phyloP scores from a whole-genome alignment of 192 early-diverging fungal genomes.

The Jimgerdemannia lactiflua region DNA sequence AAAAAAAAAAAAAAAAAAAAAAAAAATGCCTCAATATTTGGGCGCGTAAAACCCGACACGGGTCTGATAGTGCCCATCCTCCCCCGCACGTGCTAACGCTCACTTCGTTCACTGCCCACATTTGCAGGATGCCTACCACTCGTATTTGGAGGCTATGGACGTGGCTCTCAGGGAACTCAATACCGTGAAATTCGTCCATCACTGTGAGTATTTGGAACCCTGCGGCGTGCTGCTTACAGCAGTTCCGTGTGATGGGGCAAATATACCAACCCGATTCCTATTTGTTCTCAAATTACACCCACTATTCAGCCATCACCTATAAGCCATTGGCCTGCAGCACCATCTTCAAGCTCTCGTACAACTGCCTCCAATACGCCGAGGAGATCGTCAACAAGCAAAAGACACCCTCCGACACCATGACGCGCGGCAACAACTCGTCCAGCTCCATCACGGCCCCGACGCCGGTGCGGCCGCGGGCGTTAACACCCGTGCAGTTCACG shows the following conservation, averaged over 20 bases:
- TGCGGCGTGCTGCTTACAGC: neutral
- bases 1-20: no score
- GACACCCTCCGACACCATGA: constrained; percentile 22
- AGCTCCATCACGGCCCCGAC: constrained; percentile 30
- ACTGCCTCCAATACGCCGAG: constrained; percentile 31
- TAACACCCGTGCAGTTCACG: constrained; percentile 14
- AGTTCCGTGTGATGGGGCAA: neutral
- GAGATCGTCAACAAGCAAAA: constrained; percentile 46
- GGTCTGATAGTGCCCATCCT: neutral
- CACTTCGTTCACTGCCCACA: neutral
- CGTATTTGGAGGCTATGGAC: constrained; percentile 40
- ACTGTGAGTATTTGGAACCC: constrained; percentile 35
- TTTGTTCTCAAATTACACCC: constrained; percentile 3
- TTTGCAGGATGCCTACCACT: constrained; percentile 53
- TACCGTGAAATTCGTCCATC: constrained; percentile 55
- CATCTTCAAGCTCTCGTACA: constrained; percentile 2
- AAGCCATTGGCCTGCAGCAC: neutral
- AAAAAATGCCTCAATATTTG: no score
- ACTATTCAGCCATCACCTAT: neutral
- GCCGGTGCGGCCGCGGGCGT: constrained; percentile 25
- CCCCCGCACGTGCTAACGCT: neutral
- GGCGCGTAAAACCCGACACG: neutral
- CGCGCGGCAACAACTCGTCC: constrained; percentile 24
- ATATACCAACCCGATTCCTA: neutral
- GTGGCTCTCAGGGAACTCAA: constrained; percentile 38